Percentiles rank a stretch among this genome's conserved stretches.
Conservation (phyloP, 164 flowering plant species). For the Chimonanthus praecox region DNA sequence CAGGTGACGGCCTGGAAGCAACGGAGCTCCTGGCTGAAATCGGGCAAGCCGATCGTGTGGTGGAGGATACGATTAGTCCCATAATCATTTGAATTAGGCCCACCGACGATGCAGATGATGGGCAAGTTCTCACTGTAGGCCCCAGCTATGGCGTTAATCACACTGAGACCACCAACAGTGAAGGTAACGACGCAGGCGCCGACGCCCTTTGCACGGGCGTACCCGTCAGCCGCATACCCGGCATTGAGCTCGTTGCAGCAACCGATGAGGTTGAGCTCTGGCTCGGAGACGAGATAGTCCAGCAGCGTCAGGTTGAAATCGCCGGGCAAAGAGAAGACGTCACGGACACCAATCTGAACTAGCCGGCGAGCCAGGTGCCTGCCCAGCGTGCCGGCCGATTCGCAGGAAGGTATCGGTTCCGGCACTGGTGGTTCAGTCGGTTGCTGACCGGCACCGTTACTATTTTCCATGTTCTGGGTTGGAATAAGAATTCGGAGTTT, state of each 20-base stretch:
- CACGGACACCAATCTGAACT: slow-evolving; percentile 68
- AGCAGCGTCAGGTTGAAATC: slow-evolving; percentile 88
- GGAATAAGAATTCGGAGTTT: neutral
- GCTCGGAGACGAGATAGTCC: slow-evolving; percentile 79
- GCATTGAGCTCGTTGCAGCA: slow-evolving; percentile 99
- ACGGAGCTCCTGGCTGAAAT: slow-evolving; percentile 70
- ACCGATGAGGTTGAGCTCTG: slow-evolving; percentile 64
- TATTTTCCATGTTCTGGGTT: neutral
- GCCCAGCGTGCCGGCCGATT: slow-evolving; percentile 59
- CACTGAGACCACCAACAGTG: slow-evolving; percentile 89
- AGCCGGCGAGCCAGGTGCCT: slow-evolving; percentile 87
- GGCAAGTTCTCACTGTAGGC: slow-evolving; percentile 90
- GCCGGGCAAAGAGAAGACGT: slow-evolving; percentile 89
- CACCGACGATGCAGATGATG: slow-evolving; percentile 76
- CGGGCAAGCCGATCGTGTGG: slow-evolving; percentile 85
- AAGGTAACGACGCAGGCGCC: slow-evolving; percentile 98
- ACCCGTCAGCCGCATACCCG: slow-evolving; percentile 95
- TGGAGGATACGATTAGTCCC: slow-evolving; percentile 82
- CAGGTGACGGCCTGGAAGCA: slow-evolving; percentile 89
- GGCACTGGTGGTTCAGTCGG: neutral
- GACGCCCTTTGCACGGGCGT: slow-evolving; percentile 74
- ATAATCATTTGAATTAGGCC: slow-evolving; percentile 84
- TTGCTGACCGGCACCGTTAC: neutral
- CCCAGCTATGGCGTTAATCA: slow-evolving; percentile 87
- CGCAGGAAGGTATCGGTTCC: neutral